These are phyloP conservation scores for Cichorium intybus DNA, from an alignment of 140 eudicot genomes.

Conservation along the genomic window DNA sequence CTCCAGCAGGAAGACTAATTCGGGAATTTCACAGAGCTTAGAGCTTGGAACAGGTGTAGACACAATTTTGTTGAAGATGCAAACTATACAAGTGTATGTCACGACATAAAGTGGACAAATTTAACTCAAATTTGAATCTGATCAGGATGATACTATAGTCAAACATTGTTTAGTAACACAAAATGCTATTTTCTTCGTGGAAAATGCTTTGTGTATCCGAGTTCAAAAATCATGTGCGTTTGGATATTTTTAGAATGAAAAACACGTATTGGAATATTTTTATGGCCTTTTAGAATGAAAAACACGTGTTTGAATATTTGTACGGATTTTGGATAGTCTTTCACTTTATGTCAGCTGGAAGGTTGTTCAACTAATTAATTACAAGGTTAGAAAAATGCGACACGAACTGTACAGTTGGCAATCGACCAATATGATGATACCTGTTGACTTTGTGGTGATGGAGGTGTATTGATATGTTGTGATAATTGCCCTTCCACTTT, in stretches of 20 bases:
- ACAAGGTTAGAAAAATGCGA: conserved; percentile 61
- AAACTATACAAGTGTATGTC: conserved; percentile 20
- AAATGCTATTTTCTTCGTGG: conserved; percentile 64
- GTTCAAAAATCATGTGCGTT: conserved; percentile 82
- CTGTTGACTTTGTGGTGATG: conserved; percentile 97
- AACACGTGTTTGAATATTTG: conserved; percentile 69
- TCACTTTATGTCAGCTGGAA: conserved; percentile 81
- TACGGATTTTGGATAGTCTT: conserved; percentile 79
- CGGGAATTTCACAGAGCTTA: conserved; percentile 87
- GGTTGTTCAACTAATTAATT: conserved; percentile 98
- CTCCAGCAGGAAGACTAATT: conserved; percentile 83
- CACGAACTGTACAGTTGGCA: conserved; percentile 36
- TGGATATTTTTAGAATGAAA: too few species aligned
- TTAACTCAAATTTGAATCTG: conserved; percentile 51
- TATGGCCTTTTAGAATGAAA: conserved; percentile 38
- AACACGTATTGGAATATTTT: too few species aligned
- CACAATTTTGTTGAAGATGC: conserved; percentile 46
- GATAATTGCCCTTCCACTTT: conserved; percentile 92
- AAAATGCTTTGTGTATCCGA: conserved; percentile 60
- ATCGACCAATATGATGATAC: conserved; percentile 77
- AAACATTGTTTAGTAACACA: conserved; percentile 69
- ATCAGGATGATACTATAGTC: conserved; percentile 68
- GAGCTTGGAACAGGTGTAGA: conserved; percentile 70
- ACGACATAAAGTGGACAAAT: conserved; percentile 50
- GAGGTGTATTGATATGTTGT: conserved; percentile 89